Conservation (phyloP, 1,139 yeast species). For the Nakaseomyces nivariensis region DNA sequence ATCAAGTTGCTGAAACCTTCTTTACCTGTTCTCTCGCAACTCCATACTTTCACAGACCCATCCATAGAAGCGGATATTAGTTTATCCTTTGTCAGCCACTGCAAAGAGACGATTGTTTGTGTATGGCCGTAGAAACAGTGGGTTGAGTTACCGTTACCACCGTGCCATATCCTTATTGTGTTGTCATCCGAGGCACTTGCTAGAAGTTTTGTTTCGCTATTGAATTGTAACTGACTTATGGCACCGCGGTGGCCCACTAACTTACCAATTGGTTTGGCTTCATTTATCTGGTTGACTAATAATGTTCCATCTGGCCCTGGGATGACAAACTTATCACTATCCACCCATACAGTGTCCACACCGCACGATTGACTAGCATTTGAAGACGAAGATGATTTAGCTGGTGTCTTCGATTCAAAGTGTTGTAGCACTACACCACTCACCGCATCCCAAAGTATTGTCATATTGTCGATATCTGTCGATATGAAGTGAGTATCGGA, state of each 20-base stretch:
- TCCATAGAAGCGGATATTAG: constrained; percentile 53
- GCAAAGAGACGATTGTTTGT: constrained; percentile 45
- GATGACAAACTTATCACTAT: constrained; percentile 57
- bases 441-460: constrained; percentile 46
- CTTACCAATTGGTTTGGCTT: constrained; percentile 45
- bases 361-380: constrained; percentile 30
- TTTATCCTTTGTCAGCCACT: constrained; percentile 39
- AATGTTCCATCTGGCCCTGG: constrained; percentile 49
- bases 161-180: constrained; percentile 62
- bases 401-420: constrained; percentile 27
- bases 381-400: constrained; percentile 5
- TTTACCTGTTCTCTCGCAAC: constrained; percentile 28
- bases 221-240: constrained; percentile 49
- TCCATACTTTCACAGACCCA: constrained; percentile 64
- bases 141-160: constrained; percentile 41
- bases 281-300: constrained; percentile 48
- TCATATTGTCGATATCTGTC: constrained; percentile 31
- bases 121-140: constrained; percentile 41
- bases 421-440: constrained; percentile 41
- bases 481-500: constrained; percentile 32
- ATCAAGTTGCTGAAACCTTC: constrained; percentile 32
- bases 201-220: constrained; percentile 41
- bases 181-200: constrained; percentile 75
- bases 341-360: constrained; percentile 63
- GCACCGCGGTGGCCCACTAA: constrained; percentile 61